Evolutionary conservation across 345 rosid genomes (phyloP), one percentile per base, ranked within the genome.

Genomic region (Ailanthus altissimus): DNA sequence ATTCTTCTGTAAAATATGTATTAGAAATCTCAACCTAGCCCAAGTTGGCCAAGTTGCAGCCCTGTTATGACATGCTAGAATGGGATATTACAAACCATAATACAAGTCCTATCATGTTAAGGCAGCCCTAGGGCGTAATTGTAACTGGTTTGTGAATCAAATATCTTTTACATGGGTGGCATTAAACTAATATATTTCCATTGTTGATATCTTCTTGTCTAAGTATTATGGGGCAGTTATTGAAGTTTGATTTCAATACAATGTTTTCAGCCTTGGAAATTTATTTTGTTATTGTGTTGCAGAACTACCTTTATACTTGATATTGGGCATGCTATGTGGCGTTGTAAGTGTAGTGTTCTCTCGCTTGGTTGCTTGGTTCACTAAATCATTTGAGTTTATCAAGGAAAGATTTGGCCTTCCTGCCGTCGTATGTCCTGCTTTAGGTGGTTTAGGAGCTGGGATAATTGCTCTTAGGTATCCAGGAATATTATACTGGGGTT

Each of bases 371-470:
- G 81, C 90, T 12, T 95, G 99, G 99, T 95, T 95, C 86, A 86
- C 88, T 61, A 85, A 87, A 83, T 82, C 83, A 58, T 95, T 95
- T 75, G 92, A 92, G 28, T 90, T 79, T 82, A 89, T 93, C 82
- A 90, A 87, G 85, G 94, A 87, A 38, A 93, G 80, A 81, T 95
- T 88, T 82, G 91, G 94, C 76, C 91, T 90, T 84, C 98, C 98
- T 71, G 72, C 96, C 74, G 93, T 95, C 80, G 94, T 91, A 20
- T 95, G 98, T 77, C 99, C 99, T 72, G 99, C 99, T 77, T 78
- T 95, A 82, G 99, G 99, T 71, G 97, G 99, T 80, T 85, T 95
- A 84, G 99, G 98, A 81, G 97, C 98, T 76, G 99, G 99, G 36
- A 78, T 95, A 54, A 93, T 95, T 82, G 99, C 99, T 78, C 97